Percentiles rank a stretch among this genome's conserved stretches.
These are phyloP conservation scores for Lactifluus subvellereus DNA, from an alignment of 768 basidiomycete species.

Conservation along the genomic window DNA sequence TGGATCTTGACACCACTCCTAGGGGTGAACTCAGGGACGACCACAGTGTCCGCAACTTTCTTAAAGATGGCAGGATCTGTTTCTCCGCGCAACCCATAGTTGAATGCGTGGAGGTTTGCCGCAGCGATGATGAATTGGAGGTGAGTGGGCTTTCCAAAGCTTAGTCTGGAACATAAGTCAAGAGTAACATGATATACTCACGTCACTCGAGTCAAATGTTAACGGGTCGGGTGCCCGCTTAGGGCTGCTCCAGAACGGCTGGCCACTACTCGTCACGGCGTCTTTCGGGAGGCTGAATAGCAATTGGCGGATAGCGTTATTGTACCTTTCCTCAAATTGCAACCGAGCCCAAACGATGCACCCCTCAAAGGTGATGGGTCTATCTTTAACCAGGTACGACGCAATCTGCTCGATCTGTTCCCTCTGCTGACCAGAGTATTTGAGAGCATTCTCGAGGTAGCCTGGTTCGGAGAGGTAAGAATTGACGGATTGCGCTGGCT, in stretches of 20 bases:
- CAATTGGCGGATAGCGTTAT: constrained; percentile 88
- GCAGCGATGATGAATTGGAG: constrained; percentile 86
- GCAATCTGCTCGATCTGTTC: constrained; percentile 86
- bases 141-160: constrained; percentile 60
- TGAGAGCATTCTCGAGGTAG: constrained; percentile 85
- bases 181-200: constrained; percentile 37
- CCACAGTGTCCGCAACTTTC: constrained; percentile 75
- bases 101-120: constrained; percentile 95
- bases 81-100: constrained; percentile 93
- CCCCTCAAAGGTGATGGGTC: constrained; percentile 94
- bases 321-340: constrained; percentile 92
- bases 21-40: constrained; percentile 90
- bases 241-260: constrained; percentile 98
- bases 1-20: constrained; percentile 90
- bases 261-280: constrained; percentile 82
- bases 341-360: constrained; percentile 96
- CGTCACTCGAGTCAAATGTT: constrained; percentile 79
- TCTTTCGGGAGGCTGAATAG: constrained; percentile 94
- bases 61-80: constrained; percentile 73
- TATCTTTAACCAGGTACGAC: constrained; percentile 84
- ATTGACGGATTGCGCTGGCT: constrained; percentile 91
- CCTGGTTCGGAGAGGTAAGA: constrained; percentile 95
- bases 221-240: constrained; percentile 95
- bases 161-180: constrained; percentile 1
- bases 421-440: constrained; percentile 86